Evolutionary conservation across 108 stramenopile genomes (phyloP), one percentile per base, ranked within the genome.

Genomic region (Skeletonema potamos): DNA sequence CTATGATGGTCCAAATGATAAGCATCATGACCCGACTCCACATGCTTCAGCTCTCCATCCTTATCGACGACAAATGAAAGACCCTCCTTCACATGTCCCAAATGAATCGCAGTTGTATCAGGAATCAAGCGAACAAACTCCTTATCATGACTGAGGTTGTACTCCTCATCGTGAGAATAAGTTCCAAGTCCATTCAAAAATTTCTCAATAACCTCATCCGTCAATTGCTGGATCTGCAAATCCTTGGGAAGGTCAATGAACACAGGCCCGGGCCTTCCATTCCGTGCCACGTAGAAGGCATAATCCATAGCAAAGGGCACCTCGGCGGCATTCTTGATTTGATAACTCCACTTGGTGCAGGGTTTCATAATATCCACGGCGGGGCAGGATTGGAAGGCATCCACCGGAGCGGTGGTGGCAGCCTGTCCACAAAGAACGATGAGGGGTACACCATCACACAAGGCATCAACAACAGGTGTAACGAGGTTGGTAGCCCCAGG

Each of bases 161-260:
- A 28, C 33, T 54, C 44, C 46, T 43, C 64, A 22, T 66, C 68
- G 3, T 76, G 63, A 17, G 43, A 17, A 34, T 67, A 75, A 33
- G 30, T 72, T 20, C 48, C 59, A 30, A 82, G 29, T 15, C 79
- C 79, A 15, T 85, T 84, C 41, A 89, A 79, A 69, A 91, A 94
- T 1, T 58, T 43, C 3, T 85, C 70, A 56, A 94, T 89, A 39
- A 90, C 39, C 9, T 89, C 87, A 7, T 80, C 73, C 17, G 71
- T 83, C 27, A 94, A 67, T 61, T 89, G 76, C 85, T 94, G 93
- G 64, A 89, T 92, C 60, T 92, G 93, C 81, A 96, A 84, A 86
- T 96, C 96, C 85, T 96, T 96, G 56, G 96, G 96, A 65, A 96
- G 74, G 68, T 96, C 96, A 20, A 96, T 68, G 74, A 94, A 93